Base-by-base conservation (phyloP, 345 rosid species). In the Euphorbia pulcherrima region DNA sequence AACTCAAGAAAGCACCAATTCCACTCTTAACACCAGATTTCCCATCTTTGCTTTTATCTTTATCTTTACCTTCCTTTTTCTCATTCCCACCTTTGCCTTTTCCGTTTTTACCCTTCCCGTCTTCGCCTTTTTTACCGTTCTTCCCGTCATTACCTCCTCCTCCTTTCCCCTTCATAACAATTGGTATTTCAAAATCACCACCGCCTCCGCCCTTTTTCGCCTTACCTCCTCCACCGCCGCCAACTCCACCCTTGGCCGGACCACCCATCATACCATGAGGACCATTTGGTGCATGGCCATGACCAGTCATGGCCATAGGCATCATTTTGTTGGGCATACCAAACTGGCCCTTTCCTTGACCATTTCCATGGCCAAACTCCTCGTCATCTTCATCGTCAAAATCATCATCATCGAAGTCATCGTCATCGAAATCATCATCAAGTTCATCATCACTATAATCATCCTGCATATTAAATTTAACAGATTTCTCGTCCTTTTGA, bases 401-500 rank as follows among this genome's bases (percentile, higher is more conserved):
- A 0, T 80, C 87, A 5, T 82, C 77, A 46, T 80, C 77, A 46
- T 78, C 79, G 14, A 62, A 70, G 6, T 80, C 87, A 27, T 78
- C 77, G 28, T 76, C 84, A 68, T 79, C 89, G 27, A 77, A 82
- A 2, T 71, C 76, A 46, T 74, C 77, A 68, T 74, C 72, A 39
- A 59, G 57, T 21, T 64, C 77, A 44, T 51, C 58, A 2, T 41
- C 78, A 68, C 26, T 56, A 26, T 66, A 39, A 11, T 80, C 88
- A 16, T 82, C 80, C 12, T 83, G 84, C 70, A 84, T 60, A 8
- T 79, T 80, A 65, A 89, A 94, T 80, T 83, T 87, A 16, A 85
- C 97, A 14, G 89, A 64, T 75, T 90, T 94, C 66, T 88, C 82
- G 8, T 80, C 85, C 41, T 83, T 90, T 8, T 62, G 70, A 0